A percentile compares a stretch with the other conserved stretches of the same genome.
These are phyloP conservation scores for Clonostachys sp. DNA, from an alignment of 2,329 filamentous ascomycete genomes.

Conservation along the genomic window DNA sequence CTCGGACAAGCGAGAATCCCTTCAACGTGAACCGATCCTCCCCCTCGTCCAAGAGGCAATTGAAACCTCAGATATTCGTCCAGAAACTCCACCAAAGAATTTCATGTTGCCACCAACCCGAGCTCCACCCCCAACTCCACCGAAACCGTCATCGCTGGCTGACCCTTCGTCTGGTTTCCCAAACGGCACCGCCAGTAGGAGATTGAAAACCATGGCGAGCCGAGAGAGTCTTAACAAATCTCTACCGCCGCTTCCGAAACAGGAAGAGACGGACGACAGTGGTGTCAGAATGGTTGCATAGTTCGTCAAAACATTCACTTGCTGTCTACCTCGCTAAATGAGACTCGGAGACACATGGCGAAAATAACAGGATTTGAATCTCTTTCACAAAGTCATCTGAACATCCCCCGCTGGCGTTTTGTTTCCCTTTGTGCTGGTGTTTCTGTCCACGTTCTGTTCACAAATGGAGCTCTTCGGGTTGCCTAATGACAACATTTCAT, in stretches of 20 bases:
- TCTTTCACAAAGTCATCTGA: background rate
- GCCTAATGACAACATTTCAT: too few relatives aligned
- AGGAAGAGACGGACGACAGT: slow-evolving; percentile 17
- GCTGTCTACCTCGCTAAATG: background rate
- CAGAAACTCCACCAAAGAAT: slow-evolving; percentile 35
- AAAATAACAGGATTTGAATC: slow-evolving; percentile 1
- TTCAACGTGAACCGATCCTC: slow-evolving; percentile 53
- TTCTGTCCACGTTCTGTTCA: background rate
- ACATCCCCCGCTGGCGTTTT: background rate
- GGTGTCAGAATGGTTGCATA: slow-evolving; percentile 23
- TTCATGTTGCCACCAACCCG: slow-evolving; percentile 36
- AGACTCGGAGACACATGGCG: background rate
- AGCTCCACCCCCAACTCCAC: slow-evolving; percentile 26
- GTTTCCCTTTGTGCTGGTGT: background rate
- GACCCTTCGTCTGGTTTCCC: too few relatives aligned
- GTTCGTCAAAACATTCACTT: slow-evolving; percentile 5
- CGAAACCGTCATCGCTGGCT: slow-evolving; percentile 10
- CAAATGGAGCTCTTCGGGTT: background rate
- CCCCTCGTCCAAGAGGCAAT: slow-evolving; percentile 90
- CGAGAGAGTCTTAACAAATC: slow-evolving; percentile 57
- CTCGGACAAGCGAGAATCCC: slow-evolving; percentile 46
- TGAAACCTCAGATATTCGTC: slow-evolving; percentile 50
- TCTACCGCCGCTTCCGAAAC: slow-evolving; percentile 49
- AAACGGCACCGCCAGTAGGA: too few relatives aligned
- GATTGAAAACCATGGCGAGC: slow-evolving; percentile 29